Evolutionary conservation across 75 land plant species (phyloP).

Genomic region (Pinus tabuliformis): DNA sequence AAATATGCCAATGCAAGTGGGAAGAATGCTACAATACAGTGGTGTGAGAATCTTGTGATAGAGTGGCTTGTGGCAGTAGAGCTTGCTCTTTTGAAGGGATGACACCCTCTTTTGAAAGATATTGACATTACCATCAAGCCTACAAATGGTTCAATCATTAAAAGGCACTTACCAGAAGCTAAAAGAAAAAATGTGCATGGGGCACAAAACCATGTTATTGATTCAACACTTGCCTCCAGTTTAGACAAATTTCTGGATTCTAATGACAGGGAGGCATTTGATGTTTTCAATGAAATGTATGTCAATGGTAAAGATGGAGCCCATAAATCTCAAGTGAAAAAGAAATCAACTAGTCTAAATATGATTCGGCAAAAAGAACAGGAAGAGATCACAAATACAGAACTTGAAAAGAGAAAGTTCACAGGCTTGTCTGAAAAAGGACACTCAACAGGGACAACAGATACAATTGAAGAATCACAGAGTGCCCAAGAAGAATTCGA

Average conservation of each 20-base stretch:
- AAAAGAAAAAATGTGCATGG: neutral
- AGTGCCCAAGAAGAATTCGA: conserved; percentile 29
- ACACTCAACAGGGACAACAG: neutral
- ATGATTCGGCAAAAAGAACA: neutral
- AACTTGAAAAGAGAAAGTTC: neutral
- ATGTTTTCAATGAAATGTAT: neutral
- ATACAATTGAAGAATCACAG: conserved; percentile 13
- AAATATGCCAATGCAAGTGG: no score
- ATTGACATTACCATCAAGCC: conserved; percentile 66
- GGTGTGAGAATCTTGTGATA: no score
- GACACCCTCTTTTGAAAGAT: conserved; percentile 79
- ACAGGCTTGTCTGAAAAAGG: neutral
- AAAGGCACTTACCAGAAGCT: neutral
- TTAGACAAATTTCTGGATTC: neutral
- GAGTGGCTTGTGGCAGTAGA: conserved; percentile 99
- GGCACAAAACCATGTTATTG: neutral
- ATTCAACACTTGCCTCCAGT: neutral
- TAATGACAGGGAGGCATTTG: conserved; percentile 1
- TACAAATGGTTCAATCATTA: conserved; percentile 32
- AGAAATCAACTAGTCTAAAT: neutral
- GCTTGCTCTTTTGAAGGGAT: conserved; percentile 88
- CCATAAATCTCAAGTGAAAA: neutral
- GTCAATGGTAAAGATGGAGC: neutral
- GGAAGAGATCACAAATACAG: neutral
- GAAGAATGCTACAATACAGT: no score